Base-by-base conservation (phyloP, 805 yeast species). In the Zygosaccharomyces pseudorouxii region DNA sequence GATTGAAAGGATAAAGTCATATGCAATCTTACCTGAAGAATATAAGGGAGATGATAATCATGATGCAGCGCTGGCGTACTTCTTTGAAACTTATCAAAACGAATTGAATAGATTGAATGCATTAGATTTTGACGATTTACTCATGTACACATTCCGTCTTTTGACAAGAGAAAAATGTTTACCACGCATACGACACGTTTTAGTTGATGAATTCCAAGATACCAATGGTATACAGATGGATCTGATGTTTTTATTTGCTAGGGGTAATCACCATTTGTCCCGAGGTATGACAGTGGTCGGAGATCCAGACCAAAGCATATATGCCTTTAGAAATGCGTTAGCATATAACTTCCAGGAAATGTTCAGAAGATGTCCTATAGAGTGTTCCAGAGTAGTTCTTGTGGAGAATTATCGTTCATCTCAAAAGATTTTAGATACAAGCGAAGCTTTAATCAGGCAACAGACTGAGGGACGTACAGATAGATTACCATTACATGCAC, bases 141-240 rank as follows among this genome's bases (percentile, higher is more conserved):
- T 93, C 27, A 59, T 87, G 38, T 65, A 71, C 38, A 75, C 89
- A 19, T 69, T 72, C 50, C 65, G 69, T 12, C 68, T 90, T 9
- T 60, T 90, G 11, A 52, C 68, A 0, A 54, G 64, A 27, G 58
- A 60, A 29, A 69, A 77, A 0, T 76, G 80, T 23, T 66, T 82
- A 23, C 70, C 71, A 2, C 67, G 71, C 43, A 67, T 85, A 3
- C 71, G 79, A 53, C 93, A 89, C 58, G 89, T 89, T 0, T 70
- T 92, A 16, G 88, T 93, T 5, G 99, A 92, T 68, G 99, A 92
- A 67, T 92, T 89, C 59, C 98, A 92, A 68, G 99, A 93, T 58
- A 89, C 97, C 0, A 88, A 86, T 57, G 72, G 72, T 30, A 73
- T 89, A 14, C 98, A 92, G 62, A 72, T 89, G 54, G 78, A 80